phyloP scores from a whole-genome alignment of 169 alveolate genomes.

The Plasmodium chabaudi region DNA sequence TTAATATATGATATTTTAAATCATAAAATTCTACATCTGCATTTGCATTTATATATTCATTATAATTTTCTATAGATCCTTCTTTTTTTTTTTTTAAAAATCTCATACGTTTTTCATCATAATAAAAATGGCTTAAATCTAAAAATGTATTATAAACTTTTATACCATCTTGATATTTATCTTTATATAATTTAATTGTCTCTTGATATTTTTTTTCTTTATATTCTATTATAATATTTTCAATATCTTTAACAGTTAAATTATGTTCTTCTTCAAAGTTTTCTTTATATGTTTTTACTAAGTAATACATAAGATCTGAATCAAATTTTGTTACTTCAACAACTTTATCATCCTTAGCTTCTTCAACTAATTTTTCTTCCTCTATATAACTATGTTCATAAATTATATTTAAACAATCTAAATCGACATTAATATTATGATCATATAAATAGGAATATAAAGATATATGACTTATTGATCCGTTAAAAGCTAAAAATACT shows the following conservation, averaged over 20 bases:
- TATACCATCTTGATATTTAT: conserved; percentile 69
- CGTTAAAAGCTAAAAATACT: conserved; percentile 55
- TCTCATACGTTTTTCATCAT: conserved; percentile 61
- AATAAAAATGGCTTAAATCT: conserved; percentile 57
- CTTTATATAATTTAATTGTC: conserved; percentile 33
- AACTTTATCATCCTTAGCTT: conserved; percentile 21
- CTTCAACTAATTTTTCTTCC: conserved; percentile 43
- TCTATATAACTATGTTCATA: conserved; percentile 64
- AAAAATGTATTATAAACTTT: conserved; percentile 75
- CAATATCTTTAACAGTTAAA: conserved; percentile 36
- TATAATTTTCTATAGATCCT: conserved; percentile 46
- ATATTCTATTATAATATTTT: conserved; percentile 22
- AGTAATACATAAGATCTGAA: conserved; percentile 51
- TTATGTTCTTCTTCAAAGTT: conserved; percentile 6
- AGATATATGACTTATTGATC: conserved; percentile 56
- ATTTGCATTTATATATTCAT: conserved; percentile 58
- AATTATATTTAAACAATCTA: conserved; percentile 35
- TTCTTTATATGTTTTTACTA: conserved; percentile 34
- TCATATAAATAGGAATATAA: conserved; percentile 51
- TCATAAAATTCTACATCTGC: conserved; percentile 78
- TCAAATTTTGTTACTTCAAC: conserved; percentile 53
- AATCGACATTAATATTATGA: conserved; percentile 33
- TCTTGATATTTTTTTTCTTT: conserved; percentile 47
- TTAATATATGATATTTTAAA: conserved; percentile 51
- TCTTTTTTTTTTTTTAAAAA: conserved; percentile 64